These are phyloP conservation scores for Nicotiana paniculata DNA, from an alignment of 257 asterid species.

Conservation along the genomic window DNA sequence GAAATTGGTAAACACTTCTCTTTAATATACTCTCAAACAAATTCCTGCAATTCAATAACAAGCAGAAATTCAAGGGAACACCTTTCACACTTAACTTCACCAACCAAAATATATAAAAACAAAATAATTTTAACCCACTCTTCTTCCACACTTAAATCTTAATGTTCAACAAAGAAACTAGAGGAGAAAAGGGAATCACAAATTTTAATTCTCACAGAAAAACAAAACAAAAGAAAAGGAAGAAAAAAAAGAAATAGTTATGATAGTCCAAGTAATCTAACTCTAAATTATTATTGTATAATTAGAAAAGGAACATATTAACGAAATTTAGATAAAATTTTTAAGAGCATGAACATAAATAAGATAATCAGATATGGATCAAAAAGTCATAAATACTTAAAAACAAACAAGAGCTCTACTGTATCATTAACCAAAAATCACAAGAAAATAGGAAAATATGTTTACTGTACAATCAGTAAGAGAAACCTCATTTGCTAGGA, in stretches of 20 bases:
- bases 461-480: not conserved
- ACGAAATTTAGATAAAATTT: not conserved
- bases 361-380: not conserved
- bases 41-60: conserved; percentile 1
- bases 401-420: not conserved
- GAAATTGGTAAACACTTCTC: not conserved
- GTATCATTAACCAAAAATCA: not conserved
- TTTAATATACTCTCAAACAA: not conserved
- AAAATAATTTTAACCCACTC: not conserved
- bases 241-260: no score
- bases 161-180: not conserved
- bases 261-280: not conserved
- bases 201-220: no score
- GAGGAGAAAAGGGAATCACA: not conserved
- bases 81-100: not conserved
- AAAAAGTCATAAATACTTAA: not conserved
- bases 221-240: no score
- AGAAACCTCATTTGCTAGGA: not conserved
- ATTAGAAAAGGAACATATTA: not conserved
- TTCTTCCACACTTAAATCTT: not conserved
- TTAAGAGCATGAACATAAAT: not conserved
- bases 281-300: not conserved
- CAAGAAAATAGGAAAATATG: not conserved
- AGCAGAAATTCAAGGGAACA: not conserved
- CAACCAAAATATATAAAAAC: not conserved